A percentile compares a stretch with the other conserved stretches of the same genome.
Evolutionary conservation across 345 rosid species (phyloP).

Genomic region (Trapa bicornis): DNA sequence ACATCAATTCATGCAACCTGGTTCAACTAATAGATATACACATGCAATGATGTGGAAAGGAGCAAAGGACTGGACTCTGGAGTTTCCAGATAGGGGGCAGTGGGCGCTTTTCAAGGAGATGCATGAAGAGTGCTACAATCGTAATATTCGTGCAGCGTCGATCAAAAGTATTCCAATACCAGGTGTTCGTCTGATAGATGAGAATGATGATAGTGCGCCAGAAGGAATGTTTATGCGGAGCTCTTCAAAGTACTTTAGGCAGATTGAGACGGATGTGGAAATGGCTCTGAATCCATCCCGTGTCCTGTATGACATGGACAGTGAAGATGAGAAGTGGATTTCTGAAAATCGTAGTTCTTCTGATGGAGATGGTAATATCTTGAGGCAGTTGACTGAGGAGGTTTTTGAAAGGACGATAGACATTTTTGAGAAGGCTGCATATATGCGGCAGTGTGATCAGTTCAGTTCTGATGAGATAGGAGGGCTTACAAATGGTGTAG

Average conservation of each 20-base stretch:
- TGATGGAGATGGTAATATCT: conserved; percentile 23
- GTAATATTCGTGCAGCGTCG: conserved; percentile 72
- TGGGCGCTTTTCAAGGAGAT: conserved; percentile 92
- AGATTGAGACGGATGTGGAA: conserved; percentile 81
- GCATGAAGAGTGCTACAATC: conserved; percentile 92
- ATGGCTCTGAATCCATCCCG: conserved; percentile 77
- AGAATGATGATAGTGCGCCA: conserved; percentile 35
- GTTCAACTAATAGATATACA: conserved; percentile 77
- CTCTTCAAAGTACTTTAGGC: conserved; percentile 50
- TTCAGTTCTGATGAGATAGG: conserved; percentile 58
- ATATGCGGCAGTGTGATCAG: conserved; percentile 52
- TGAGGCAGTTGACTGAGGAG: conserved; percentile 36
- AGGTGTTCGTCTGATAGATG: conserved; percentile 66
- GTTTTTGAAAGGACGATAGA: conserved; percentile 76
- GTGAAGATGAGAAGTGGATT: conserved; percentile 79
- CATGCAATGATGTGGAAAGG: conserved; percentile 99
- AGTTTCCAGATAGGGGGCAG: conserved; percentile 82
- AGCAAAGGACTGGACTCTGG: conserved; percentile 89
- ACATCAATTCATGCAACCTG: conserved; percentile 91
- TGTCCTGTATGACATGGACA: conserved; percentile 90
- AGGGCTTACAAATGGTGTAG: conserved; percentile 46
- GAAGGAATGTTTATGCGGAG: conserved; percentile 39
- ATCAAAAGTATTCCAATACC: conserved; percentile 92
- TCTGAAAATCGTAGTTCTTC: conserved; percentile 22
- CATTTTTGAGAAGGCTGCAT: conserved; percentile 78